Evolutionary conservation across 2,329 filamentous ascomycete genomes (phyloP), one percentile per base, ranked within the genome.

Genomic region (Magnaporthiopsis incrustans): DNA sequence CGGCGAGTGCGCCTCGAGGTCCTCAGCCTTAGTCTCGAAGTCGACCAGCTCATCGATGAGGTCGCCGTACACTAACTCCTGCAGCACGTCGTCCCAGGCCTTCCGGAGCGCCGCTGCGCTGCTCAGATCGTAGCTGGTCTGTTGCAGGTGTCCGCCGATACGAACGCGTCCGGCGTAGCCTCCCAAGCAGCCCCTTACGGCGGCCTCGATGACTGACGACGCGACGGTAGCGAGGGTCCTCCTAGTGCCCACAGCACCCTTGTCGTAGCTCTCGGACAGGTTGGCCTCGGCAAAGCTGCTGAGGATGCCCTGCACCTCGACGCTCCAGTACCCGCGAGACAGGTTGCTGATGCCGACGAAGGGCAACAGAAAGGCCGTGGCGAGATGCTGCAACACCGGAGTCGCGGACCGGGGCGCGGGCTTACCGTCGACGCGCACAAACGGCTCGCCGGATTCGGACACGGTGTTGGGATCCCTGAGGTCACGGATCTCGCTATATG

Each of bases 191-290:
- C 88, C 90, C 66, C 89, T 78, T 0, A 85, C 85, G 15, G 90
- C 77, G 71, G 87, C 86, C 75, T 92, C 90, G 63, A 91, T 79
- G 64, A 93, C 74, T 8, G 85, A 84, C 50, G 88, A 89, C 12
- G 87, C 81, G 0, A 88, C 89, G 8, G 90, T 91, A 0, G 90
- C 85, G 61, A 94, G 76, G 26, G 88, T 90, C 76, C 92, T 92
- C 62, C 90, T 81, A 65, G 87, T 86, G 0, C 90, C 90, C 68
- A 94, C 76, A 0, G 85, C 81, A 18, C 89, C 90, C 74, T 92
- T 92, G 73, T 94, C 90, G 70, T 92, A 94, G 72, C 89, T 92
- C 73, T 94, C 90, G 1, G 89, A 92, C 38, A 94, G 77, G 62
- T 91, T 85, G 2, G 86, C 89, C 38, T 86, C 82, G 11, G 82